Percentiles rank a stretch among this genome's conserved stretches.
These are phyloP conservation scores for Oryza nivara DNA, from an alignment of 176 grass and related monocot species.

Conservation along the genomic window DNA sequence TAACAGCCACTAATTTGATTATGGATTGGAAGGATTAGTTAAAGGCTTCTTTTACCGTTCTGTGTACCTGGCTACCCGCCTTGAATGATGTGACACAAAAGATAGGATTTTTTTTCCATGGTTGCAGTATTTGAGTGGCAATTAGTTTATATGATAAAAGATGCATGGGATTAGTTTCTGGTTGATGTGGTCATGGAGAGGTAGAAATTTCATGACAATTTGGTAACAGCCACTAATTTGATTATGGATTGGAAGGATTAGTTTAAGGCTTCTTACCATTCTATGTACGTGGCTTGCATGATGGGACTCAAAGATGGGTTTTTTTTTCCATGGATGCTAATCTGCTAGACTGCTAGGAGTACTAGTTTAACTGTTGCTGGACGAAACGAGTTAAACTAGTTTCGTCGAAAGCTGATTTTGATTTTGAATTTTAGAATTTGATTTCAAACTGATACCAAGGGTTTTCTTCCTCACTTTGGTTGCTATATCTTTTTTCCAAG, in stretches of 20 bases:
- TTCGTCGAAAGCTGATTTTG: too few relatives aligned
- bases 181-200: not conserved
- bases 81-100: too few relatives aligned
- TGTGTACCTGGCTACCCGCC: not conserved
- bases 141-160: not conserved
- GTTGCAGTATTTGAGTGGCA: not conserved
- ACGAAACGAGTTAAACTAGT: too few relatives aligned
- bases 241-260: not conserved
- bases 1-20: not conserved
- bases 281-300: not conserved
- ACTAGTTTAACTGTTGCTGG: too few relatives aligned
- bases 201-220: not conserved
- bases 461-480: too few relatives aligned
- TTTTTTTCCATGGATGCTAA: too few relatives aligned
- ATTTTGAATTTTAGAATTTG: too few relatives aligned
- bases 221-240: not conserved
- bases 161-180: not conserved
- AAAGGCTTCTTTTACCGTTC: not conserved
- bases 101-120: not conserved
- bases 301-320: not conserved
- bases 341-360: too few relatives aligned
- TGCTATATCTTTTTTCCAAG: too few relatives aligned
- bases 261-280: not conserved
- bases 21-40: not conserved
- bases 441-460: too few relatives aligned